phyloP scores from a whole-genome alignment of 2,329 filamentous ascomycete species.

The Calonectria pteridis region DNA sequence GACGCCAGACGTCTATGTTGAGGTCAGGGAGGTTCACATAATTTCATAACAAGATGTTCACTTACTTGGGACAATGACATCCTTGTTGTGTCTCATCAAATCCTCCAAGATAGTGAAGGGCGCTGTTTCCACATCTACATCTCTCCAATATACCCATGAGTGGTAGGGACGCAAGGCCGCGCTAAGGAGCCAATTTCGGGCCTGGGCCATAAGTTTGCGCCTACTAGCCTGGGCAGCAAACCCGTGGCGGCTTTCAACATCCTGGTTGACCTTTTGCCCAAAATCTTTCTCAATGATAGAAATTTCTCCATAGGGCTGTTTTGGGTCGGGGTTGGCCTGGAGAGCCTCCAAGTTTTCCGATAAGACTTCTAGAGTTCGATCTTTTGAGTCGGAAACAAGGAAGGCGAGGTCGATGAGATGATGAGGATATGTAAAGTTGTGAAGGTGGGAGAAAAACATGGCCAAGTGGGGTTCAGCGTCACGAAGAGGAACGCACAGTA shows the following conservation, averaged over 20 bases:
- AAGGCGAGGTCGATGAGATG: slow-evolving; percentile 97
- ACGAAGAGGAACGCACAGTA: slow-evolving; percentile 93
- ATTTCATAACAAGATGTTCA: slow-evolving; percentile 38
- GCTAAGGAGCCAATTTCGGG: slow-evolving; percentile 95
- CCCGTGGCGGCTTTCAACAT: slow-evolving; percentile 96
- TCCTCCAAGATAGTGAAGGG: slow-evolving; percentile 97
- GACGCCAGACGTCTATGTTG: slow-evolving; percentile 90
- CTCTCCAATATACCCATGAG: slow-evolving; percentile 99
- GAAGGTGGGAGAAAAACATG: slow-evolving; percentile 99
- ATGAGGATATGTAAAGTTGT: slow-evolving; percentile 97
- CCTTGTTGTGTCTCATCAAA: slow-evolving; percentile 98
- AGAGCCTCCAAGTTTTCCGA: slow-evolving; percentile 81
- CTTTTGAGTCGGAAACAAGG: slow-evolving; percentile 96
- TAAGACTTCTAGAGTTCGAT: slow-evolving; percentile 84
- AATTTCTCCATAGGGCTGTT: slow-evolving; percentile 92
- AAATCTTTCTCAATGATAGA: slow-evolving; percentile 99
- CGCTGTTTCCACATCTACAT: slow-evolving; percentile 97
- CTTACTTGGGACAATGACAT: slow-evolving; percentile 98
- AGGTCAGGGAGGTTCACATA: slow-evolving; percentile 39
- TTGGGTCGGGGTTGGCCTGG: slow-evolving; percentile 83
- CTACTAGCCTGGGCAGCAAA: slow-evolving; percentile 95
- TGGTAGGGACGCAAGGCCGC: slow-evolving; percentile 94
- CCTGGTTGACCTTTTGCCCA: slow-evolving; percentile 96
- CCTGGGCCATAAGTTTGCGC: slow-evolving; percentile 97
- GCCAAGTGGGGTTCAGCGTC: slow-evolving; percentile 92